Conservation (phyloP, 1,139 yeast genomes). For the Citeromyces siamensis region DNA sequence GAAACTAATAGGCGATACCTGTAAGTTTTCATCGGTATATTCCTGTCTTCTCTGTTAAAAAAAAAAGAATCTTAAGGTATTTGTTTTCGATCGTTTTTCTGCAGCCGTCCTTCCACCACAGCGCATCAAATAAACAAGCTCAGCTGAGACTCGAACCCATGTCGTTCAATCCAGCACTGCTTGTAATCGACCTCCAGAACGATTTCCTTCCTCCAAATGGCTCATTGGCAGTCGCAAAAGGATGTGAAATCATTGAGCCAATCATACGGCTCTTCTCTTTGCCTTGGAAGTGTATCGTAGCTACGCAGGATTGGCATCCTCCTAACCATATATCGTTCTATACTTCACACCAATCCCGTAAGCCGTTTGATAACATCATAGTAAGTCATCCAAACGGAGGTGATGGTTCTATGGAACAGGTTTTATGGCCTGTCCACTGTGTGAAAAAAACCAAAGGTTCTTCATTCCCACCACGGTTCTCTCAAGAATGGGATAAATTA, state of each 20-base stretch:
- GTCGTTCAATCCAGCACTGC: conserved; percentile 36
- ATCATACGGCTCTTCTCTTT: conserved; percentile 30
- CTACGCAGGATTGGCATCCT: conserved; percentile 91
- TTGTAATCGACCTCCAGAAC: conserved; percentile 72
- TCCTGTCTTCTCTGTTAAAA: no score
- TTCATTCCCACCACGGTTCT: conserved; percentile 38
- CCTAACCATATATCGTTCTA: conserved; percentile 72
- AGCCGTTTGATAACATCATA: conserved; percentile 37
- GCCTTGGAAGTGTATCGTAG: conserved; percentile 52
- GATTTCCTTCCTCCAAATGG: conserved; percentile 79
- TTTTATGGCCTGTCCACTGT: conserved; percentile 90
- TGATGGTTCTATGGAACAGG: conserved; percentile 24
- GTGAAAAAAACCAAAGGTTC: conserved; percentile 62
- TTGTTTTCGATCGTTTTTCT: no score
- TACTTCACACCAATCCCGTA: conserved; percentile 34
- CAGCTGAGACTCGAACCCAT: no score
- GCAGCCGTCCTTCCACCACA: no score
- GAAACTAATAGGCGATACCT: no score
- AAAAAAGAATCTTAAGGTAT: no score
- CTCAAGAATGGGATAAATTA: conserved; percentile 15
- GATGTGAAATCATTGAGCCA: conserved; percentile 42
- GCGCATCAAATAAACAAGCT: no score
- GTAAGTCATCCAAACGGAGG: conserved; percentile 41
- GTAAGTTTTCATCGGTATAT: no score
- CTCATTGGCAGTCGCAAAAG: conserved; percentile 57